Evolutionary conservation across 2,329 filamentous ascomycete species (phyloP), one percentile per base, ranked within the genome.

Genomic region (Nemania serpens): DNA sequence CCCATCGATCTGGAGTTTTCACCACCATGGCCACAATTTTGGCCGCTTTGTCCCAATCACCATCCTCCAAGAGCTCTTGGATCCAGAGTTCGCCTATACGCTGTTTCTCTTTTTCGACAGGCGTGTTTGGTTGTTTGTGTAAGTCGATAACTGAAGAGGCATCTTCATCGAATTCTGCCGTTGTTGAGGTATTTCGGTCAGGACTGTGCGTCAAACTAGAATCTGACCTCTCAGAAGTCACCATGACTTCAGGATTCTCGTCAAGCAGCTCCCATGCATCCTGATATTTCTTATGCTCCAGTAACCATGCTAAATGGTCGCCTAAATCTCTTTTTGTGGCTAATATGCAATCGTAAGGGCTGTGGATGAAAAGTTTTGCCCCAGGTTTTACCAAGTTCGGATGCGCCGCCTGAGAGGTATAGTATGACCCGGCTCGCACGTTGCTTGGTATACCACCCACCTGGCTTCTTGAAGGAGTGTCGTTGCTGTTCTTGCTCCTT

Each of bases 281-380:
- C 69, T 91, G 85, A 71, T 94, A 97, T 63, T 89, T 88, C 54
- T 91, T 84, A 63, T 89, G 91, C 60, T 94, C 90, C 29, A 96
- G 74, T 13, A 98, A 81, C 94, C 94, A 99, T 7, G 83, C 80
- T 20, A 98, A 79, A 70, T 96, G 93, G 75, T 99, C 95, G 3
- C 87, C 81, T 15, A 96, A 81, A 70, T 97, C 93, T 67, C 95
- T 84, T 73, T 93, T 93, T 2, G 95, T 91, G 0, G 92, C 91
- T 56, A 97, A 79, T n/a, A 98, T 89, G 70, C 93, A 98, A 75
- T 99, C 95, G 72, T 96, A 99, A 0, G 95, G 95, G 69, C 93
- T 97, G 70, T 97, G 93, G 42, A 99, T 91, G 73, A 97, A 97
- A 15, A 99, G 90, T 71, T 98, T 74, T 68, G 82, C 75, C 1